Evolutionary conservation across 2,329 filamentous ascomycete species (phyloP), one percentile per base, ranked within the genome.

Genomic region (Trichophyton verrucosum): DNA sequence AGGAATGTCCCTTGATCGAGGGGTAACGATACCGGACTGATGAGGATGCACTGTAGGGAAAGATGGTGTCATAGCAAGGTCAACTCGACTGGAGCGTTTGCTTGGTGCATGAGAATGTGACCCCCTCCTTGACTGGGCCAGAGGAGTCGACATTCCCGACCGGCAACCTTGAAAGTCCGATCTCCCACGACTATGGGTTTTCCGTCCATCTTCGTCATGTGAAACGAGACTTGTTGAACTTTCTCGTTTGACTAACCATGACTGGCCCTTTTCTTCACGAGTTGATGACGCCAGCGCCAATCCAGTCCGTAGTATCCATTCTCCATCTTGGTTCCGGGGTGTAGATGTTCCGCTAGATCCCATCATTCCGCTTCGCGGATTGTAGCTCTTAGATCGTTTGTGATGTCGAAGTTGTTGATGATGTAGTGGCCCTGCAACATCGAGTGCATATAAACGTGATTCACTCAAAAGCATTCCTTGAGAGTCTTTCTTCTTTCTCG

Each of bases 181-280:
- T 60, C 68, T 64, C 42, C 61, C 63, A n/a, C 67, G 30, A 46
- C 65, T 56, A 58, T 65, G 22, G 62, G 57, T 66, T 42, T 63
- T 63, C 59, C 60, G 62, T 44, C 68, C 66, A 40, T 70, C 65
- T 6, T 74, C 72, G 55, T 71, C 69, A 40, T 71, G 67, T 1
- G 72, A 69, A 8, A 78, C 76, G 2, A 84, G 72, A 53, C 77
- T 80, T 0, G 82, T 84, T 0, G 78, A 80, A 63, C 78, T 82
- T 63, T 81, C 79, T 27, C 81, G 75, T 58, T 82, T 78, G 2
- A 76, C 74, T 2, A 85, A 74, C 82, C 82, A 85, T 60, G 78
- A 79, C 67, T 85, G 82, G n/a, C 83, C 83, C 65, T 85, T 85
- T 61, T 78, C 78, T 65, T 85, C 82, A 42, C 82, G 75, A 3